Base-by-base conservation (phyloP, 2,329 filamentous ascomycete species). In the Fonsecaea monophora region DNA sequence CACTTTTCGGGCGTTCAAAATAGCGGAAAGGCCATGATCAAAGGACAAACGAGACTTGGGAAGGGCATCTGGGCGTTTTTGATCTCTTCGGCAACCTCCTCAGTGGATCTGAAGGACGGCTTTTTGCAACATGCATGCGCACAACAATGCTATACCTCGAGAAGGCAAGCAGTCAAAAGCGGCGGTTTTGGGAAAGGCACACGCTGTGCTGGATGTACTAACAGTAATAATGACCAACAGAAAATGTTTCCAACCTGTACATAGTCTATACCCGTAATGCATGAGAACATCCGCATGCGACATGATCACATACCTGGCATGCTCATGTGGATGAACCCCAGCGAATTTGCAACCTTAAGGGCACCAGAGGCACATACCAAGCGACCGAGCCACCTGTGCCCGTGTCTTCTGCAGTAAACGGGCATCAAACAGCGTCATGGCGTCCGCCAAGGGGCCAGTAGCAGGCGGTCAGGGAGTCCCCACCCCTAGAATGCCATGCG, bases 1-100 rank as follows among this genome's bases (percentile, higher is more conserved):
- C 45, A 50, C 45, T 50, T 50, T 50, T 25, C 37, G 15, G 45
- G 62, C 62, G 65, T 63, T 65, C n/a, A 25, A 54, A 58, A 32
- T 12, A 37, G 50, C 34, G 37, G 18, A 45, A 38, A 35, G 12
- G 30, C 25, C 15, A 45, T 50, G n/a, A 25, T 15, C 59, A 38
- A 21, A 13, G 15, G 12, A 34, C 53, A 55, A 55, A 50, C 18
- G 18, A 50, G 9, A 50, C 45, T 50, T 50, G 4, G 18, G 13
- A n/a, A n/a, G 37, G 1, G 10, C 40, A 3, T 50, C 35, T 25
- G 25, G 25, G 25, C 25, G 25, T 25, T 25, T 25, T 25, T 25
- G 25, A 25, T 25, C 2, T 25, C 25, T 25, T 25, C 25, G 25
- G 25, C 25, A 25, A 25, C 25, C 25, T 25, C 25, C 25, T 30